These are phyloP conservation scores for Globisporangium canariense DNA, from an alignment of 352 stramenopile genomes.

Conservation along the genomic window DNA sequence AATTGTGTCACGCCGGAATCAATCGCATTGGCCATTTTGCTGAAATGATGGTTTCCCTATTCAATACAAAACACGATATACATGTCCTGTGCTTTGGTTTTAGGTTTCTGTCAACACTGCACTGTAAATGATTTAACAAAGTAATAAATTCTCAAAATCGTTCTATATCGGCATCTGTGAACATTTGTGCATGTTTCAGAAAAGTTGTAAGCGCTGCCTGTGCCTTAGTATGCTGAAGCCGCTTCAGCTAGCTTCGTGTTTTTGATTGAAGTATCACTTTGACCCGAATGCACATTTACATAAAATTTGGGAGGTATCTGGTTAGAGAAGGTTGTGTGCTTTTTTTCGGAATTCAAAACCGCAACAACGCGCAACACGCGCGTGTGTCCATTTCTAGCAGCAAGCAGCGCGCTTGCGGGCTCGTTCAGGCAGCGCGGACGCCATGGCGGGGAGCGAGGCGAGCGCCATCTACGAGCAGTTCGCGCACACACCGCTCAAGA, in stretches of 20 bases:
- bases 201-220: too few species aligned
- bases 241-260: too few species aligned
- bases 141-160: too few species aligned
- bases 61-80: not conserved
- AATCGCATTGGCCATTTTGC: not conserved
- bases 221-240: too few species aligned
- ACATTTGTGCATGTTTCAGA: too few species aligned
- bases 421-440: not conserved
- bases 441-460: slow-evolving; percentile 29
- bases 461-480: slow-evolving; percentile 43
- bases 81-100: not conserved
- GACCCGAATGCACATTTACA: too few species aligned
- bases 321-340: not conserved
- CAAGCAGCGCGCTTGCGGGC: not conserved
- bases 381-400: slow-evolving; percentile 6
- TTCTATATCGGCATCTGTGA: too few species aligned
- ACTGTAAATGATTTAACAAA: too few species aligned
- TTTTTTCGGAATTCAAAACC: slow-evolving; percentile 9
- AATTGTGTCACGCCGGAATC: not conserved
- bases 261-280: too few species aligned
- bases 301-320: too few species aligned
- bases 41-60: not conserved
- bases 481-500: slow-evolving; percentile 38
- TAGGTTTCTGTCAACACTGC: not conserved
- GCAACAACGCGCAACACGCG: not conserved